Evolutionary conservation across 768 basidiomycete genomes (phyloP), one percentile per base, ranked within the genome.

Genomic region (Calocybe cyanea): DNA sequence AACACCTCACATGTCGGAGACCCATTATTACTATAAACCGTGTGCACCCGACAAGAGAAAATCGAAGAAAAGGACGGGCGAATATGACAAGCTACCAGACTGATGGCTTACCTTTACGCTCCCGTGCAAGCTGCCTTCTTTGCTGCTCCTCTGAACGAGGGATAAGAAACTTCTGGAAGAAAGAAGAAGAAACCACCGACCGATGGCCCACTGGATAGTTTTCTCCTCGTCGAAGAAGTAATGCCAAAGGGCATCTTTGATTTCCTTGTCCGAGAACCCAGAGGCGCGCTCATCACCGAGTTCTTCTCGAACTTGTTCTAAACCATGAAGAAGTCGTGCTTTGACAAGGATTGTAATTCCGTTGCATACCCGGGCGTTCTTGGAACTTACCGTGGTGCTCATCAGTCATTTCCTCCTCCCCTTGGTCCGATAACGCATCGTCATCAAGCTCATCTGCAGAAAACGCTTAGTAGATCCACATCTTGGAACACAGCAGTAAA

Each of bases 191-290:
- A 18, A 30, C n/a, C 18, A 9, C 84, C 52, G 50, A 92, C 92
- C 85, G 30, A 86, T 54, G 20, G 90, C 70, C 79, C 82, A 90
- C 24, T 78, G 68, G 8, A 95, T 66, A 14, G 87, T 81, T 62
- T 83, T 76, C 25, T 91, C 81, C 13, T 87, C 75, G 58, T 95
- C 83, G 56, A 95, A 97, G 63, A 87, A 88, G 57, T 70, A 80
- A 56, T 98, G 82, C 87, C 92, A 98, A 37, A 98, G 70, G 0
- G 77, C 72, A 51, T 91, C 86, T 58, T 77, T 79, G 60, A 99
- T 87, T 41, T 81, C 73, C 25, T 70, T 64, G 61, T 95, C 89
- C 34, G 85, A 73, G 36, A 95, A 65, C 6, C 82, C 86, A 24
- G 83, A 83, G 19, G 72, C 57, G 13, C 74, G 74, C 58, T 80